Conservation (phyloP, 202 grass and related monocot species). For the Saccharum hybrid region DNA sequence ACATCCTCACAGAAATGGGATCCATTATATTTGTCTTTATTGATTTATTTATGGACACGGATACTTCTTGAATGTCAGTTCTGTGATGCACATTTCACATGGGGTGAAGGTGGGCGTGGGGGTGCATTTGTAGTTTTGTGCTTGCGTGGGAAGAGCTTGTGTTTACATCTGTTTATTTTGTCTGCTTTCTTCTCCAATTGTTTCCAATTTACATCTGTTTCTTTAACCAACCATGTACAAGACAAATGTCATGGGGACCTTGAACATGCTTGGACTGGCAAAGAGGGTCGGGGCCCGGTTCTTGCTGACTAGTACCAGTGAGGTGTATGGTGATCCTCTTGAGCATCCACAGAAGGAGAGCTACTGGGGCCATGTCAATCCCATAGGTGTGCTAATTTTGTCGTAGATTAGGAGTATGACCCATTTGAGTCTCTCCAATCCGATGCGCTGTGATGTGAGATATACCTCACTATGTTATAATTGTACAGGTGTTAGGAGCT, state of each 20-base stretch:
- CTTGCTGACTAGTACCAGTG: constrained; percentile 93
- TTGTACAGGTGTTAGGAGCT: constrained; percentile 87
- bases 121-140: constrained; percentile 30
- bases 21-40: neutral
- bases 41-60: neutral
- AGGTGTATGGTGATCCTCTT: constrained; percentile 93
- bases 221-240: constrained; percentile 74
- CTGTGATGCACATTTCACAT: neutral
- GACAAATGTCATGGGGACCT: constrained; percentile 98
- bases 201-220: constrained; percentile 39
- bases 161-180: constrained; percentile 23
- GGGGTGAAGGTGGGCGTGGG: neutral
- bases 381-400: constrained; percentile 69
- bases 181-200: neutral
- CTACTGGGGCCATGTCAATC: constrained; percentile 97
- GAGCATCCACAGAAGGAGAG: constrained; percentile 97
- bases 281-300: constrained; percentile 93
- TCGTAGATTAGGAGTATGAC: neutral
- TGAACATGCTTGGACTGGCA: constrained; percentile 97
- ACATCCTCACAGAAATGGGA: neutral
- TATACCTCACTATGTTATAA: constrained; percentile 19
- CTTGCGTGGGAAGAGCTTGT: neutral
- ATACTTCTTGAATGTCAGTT: constrained; percentile 4
- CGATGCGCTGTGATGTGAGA: neutral
- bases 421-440: neutral